Conservation (phyloP, 768 basidiomycete genomes). For the Lyophyllum semitale region DNA sequence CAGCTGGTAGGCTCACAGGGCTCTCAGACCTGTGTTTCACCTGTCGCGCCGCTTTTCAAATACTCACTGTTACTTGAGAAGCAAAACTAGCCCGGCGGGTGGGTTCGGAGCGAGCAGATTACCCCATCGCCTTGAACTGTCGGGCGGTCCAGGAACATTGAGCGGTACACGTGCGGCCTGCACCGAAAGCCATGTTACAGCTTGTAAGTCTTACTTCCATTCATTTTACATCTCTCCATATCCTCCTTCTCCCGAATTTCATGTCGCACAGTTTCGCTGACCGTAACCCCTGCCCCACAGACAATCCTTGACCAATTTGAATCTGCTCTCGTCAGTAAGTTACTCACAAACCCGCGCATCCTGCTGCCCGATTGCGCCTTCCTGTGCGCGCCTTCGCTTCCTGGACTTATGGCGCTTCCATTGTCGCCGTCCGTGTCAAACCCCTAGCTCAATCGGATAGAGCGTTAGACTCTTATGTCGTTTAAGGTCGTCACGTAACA, state of each 20-base stretch:
- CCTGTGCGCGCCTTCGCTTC: slow-evolving; percentile 47
- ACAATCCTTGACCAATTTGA: slow-evolving; percentile 72
- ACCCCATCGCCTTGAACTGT: too few species aligned
- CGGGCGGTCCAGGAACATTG: slow-evolving; percentile 29
- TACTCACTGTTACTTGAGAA: slow-evolving; percentile 65
- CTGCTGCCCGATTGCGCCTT: slow-evolving; percentile 81
- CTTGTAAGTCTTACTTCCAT: slow-evolving; percentile 52
- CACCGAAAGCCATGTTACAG: slow-evolving; percentile 71
- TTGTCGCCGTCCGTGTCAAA: too few species aligned
- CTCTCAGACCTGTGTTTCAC: slow-evolving; percentile 81
- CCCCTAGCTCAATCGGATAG: slow-evolving; percentile 68
- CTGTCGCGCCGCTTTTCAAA: slow-evolving; percentile 66
- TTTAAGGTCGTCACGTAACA: too few species aligned
- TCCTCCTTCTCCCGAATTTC: too few species aligned
- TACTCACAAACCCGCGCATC: slow-evolving; percentile 65
- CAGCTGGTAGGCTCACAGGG: slow-evolving; percentile 79
- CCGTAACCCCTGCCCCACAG: slow-evolving; percentile 38
- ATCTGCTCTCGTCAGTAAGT: slow-evolving; percentile 53
- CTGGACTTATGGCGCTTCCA: slow-evolving; percentile 57
- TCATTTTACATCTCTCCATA: slow-evolving; percentile 2
- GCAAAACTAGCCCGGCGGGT: slow-evolving; percentile 74
- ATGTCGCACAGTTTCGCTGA: neutral
- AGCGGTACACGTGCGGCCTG: slow-evolving; percentile 56
- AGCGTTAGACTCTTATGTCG: slow-evolving; percentile 61
- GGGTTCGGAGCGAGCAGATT: slow-evolving; percentile 70